Evolutionary conservation across 352 stramenopile genomes (phyloP), one percentile per base, ranked within the genome.

Genomic region (Pythium rhizo-oryzae): DNA sequence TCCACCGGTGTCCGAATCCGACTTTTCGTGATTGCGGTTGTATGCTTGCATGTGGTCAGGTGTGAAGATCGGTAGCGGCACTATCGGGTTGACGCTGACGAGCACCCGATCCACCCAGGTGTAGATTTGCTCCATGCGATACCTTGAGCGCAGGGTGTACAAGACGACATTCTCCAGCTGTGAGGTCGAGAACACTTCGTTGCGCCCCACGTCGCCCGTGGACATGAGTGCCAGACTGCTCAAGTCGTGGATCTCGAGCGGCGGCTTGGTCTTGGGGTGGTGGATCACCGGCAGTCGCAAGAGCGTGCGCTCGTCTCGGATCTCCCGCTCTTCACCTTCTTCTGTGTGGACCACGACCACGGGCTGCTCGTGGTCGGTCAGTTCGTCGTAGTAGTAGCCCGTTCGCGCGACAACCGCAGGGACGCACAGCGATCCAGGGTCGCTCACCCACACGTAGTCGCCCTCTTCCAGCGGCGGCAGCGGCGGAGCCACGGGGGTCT

Each of bases 61-160:
- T n/a, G 87, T 94, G 69, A 91, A 94, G 33, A 94, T 91, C 6
- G 87, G 84, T 33, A 94, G 70, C 28, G 84, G 78, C 21, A 71
- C 77, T 24, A 92, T 78, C 0, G 87, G 87, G 59, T 94, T 94
- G 18, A 94, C 58, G 23, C 81, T 85, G 6, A 94, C 72, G 4
- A 94, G 74, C 6, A 94, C 84, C 21, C 82, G 81, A 64, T 93
- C 85, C 33, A 92, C 79, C 84, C 84, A 92, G 39, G 87, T 94
- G 73, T 93, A 94, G 52, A 94, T 75, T 44, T 90, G 84, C 63
- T 94, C 87, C 77, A 91, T 90, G 50, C 87, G 83, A 63, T 90
- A 94, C 13, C 87, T 77, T 33, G 84, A 82, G 43, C 87, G 72
- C 30, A 94, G 59, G 11, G 80, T 93, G 72, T 94, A 91, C 12